A percentile compares a stretch with the other conserved stretches of the same genome.
Evolutionary conservation across 495 filamentous ascomycete species (phyloP).

Genomic region (Ascodesmis nigricans): DNA sequence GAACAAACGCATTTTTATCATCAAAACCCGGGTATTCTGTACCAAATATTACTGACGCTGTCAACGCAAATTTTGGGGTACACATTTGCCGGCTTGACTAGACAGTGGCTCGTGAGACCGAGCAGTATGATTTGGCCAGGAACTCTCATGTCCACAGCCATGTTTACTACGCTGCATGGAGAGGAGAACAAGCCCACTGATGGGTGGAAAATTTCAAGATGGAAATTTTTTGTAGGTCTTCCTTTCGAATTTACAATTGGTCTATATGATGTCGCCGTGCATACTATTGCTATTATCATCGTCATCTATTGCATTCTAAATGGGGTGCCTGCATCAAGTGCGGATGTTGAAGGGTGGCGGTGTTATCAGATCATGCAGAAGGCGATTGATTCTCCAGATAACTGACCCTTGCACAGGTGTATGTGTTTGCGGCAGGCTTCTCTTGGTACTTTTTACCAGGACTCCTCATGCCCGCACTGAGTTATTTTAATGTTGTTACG

Average conservation of each 20-base stretch:
- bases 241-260: too few species aligned
- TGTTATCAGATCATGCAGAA: slow-evolving; percentile 20
- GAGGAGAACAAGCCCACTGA: slow-evolving; percentile 58
- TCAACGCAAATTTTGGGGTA: slow-evolving; percentile 75
- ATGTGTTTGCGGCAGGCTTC: slow-evolving; percentile 41
- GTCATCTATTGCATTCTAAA: too few species aligned
- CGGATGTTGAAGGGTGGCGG: too few species aligned
- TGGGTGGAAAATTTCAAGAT: slow-evolving; percentile 62
- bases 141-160: slow-evolving; percentile 66
- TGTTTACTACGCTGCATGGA: slow-evolving; percentile 71
- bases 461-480: slow-evolving; percentile 63
- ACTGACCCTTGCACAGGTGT: too few species aligned
- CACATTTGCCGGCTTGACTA: slow-evolving; percentile 55
- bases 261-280: too few species aligned
- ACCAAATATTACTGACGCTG: slow-evolving; percentile 58
- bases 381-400: too few species aligned
- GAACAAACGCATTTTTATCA: slow-evolving; percentile 76
- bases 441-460: slow-evolving; percentile 73
- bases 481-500: slow-evolving; percentile 74
- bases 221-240: slow-evolving; percentile 53
- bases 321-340: too few species aligned
- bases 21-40: slow-evolving; percentile 47
- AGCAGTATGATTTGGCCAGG: slow-evolving; percentile 85
- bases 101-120: slow-evolving; percentile 60
- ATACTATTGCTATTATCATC: too few species aligned